A percentile compares a stretch with the other conserved stretches of the same genome.
phyloP scores from a whole-genome alignment of 345 rosid species.

The Euphorbia pulcherrima region DNA sequence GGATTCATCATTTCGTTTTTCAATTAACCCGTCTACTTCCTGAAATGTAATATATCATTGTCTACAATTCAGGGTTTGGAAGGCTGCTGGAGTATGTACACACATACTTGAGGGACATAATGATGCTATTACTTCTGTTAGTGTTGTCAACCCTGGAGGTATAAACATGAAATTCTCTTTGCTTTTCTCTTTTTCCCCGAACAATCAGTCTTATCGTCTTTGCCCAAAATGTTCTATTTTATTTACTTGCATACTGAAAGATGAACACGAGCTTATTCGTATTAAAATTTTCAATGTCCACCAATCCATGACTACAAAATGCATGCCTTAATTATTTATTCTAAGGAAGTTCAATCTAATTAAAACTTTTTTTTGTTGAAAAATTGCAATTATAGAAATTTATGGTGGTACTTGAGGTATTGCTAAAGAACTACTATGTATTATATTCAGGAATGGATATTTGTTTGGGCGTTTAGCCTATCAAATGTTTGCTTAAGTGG shows the following conservation, averaged over 20 bases:
- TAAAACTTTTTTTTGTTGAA: not conserved
- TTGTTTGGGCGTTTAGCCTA: not conserved
- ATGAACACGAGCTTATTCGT: not conserved
- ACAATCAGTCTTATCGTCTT: not conserved
- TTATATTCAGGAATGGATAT: not conserved
- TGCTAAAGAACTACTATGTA: not conserved
- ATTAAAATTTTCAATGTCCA: not conserved
- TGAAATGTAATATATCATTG: not conserved
- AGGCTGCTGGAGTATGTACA: conserved; percentile 62
- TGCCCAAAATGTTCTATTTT: not conserved
- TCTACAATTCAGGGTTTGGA: conserved; percentile 56
- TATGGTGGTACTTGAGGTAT: conserved; percentile 1
- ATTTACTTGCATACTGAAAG: too few relatives aligned
- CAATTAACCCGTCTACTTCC: not conserved
- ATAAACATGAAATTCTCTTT: conserved; percentile 7
- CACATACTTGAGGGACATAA: conserved; percentile 81
- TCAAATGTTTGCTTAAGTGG: not conserved
- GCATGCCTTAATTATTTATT: not conserved
- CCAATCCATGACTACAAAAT: not conserved
- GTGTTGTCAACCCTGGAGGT: conserved; percentile 55
- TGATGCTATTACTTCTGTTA: conserved; percentile 68
- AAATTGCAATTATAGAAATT: not conserved
- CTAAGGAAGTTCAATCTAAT: not conserved
- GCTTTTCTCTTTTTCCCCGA: not conserved
- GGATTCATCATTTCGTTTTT: not conserved